Percentiles rank a stretch among this genome's conserved stretches.
phyloP scores from a whole-genome alignment of 176 grass and related monocot genomes.

The Eleusine coracana region DNA sequence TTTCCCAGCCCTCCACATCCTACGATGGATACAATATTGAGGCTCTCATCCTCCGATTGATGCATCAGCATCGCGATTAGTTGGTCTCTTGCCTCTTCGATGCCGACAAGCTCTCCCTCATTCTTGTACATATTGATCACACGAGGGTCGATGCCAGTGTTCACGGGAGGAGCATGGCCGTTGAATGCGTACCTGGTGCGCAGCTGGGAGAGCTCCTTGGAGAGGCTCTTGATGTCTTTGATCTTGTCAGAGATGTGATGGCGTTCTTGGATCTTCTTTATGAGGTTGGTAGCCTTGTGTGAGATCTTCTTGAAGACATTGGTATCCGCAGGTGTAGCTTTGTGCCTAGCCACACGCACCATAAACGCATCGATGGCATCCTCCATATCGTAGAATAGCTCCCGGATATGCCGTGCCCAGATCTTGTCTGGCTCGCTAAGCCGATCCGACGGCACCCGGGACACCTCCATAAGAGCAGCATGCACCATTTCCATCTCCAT shows the following conservation, averaged over 20 bases:
- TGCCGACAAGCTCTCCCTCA: neutral
- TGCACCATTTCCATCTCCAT: neutral
- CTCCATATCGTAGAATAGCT: conserved; percentile 28
- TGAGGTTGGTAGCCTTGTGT: neutral
- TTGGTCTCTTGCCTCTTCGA: neutral
- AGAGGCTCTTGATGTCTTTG: neutral
- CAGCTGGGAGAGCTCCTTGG: neutral
- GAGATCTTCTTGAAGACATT: neutral
- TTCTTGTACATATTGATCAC: neutral
- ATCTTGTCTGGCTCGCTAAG: neutral
- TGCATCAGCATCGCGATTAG: neutral
- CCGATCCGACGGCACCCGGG: neutral
- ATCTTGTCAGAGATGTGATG: neutral
- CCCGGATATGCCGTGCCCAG: neutral
- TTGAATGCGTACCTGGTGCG: neutral
- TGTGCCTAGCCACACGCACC: neutral
- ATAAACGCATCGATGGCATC: neutral
- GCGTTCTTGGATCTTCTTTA: neutral
- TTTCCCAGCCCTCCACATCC: conserved; percentile 7
- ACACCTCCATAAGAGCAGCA: neutral
- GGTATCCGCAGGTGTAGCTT: neutral
- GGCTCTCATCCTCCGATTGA: neutral
- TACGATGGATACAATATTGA: conserved; percentile 6
- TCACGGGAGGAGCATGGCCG: rapidly evolving
- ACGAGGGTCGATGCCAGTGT: neutral